phyloP scores from a whole-genome alignment of 2,329 filamentous ascomycete genomes.

The Colletotrichum cordylinicola region DNA sequence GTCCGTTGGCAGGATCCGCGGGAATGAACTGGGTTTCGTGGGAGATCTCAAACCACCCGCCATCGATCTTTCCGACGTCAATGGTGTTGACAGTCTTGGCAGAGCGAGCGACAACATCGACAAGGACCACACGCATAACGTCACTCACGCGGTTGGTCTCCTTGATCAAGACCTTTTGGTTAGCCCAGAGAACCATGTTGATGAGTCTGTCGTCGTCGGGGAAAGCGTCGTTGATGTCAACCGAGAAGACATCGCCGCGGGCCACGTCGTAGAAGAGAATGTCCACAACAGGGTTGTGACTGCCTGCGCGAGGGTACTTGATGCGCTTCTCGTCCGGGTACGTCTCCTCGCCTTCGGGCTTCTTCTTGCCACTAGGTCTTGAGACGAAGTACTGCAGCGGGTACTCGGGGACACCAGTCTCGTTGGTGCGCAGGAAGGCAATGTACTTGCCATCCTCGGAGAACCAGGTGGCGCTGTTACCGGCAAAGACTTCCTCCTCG shows the following conservation, averaged over 20 bases:
- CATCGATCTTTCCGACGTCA: constrained; percentile 84
- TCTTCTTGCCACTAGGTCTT: constrained; percentile 76
- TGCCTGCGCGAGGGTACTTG: constrained; percentile 97
- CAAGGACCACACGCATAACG: constrained; percentile 82
- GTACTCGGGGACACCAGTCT: constrained; percentile 88
- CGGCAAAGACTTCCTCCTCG: constrained; percentile 79
- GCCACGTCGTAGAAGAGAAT: constrained; percentile 87
- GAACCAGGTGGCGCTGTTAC: constrained; percentile 86
- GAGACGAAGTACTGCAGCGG: constrained; percentile 94
- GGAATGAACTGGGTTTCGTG: constrained; percentile 87
- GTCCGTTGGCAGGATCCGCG: constrained; percentile 77
- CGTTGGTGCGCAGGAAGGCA: constrained; percentile 85
- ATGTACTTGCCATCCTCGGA: constrained; percentile 80
- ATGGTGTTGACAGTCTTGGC: constrained; percentile 81
- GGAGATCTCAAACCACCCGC: constrained; percentile 96
- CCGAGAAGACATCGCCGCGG: constrained; percentile 78
- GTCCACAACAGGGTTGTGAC: constrained; percentile 89
- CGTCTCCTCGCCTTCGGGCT: constrained; percentile 75
- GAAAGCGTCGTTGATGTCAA: constrained; percentile 80
- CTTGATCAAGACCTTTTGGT: constrained; percentile 82
- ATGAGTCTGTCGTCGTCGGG: constrained; percentile 84
- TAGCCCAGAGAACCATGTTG: constrained; percentile 92
- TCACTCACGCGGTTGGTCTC: constrained; percentile 96
- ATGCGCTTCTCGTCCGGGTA: constrained; percentile 92
- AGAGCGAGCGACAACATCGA: constrained; percentile 76